A percentile compares a stretch with the other conserved stretches of the same genome.
Evolutionary conservation across 768 basidiomycete genomes (phyloP).

Genomic region (Nidularia sp.): DNA sequence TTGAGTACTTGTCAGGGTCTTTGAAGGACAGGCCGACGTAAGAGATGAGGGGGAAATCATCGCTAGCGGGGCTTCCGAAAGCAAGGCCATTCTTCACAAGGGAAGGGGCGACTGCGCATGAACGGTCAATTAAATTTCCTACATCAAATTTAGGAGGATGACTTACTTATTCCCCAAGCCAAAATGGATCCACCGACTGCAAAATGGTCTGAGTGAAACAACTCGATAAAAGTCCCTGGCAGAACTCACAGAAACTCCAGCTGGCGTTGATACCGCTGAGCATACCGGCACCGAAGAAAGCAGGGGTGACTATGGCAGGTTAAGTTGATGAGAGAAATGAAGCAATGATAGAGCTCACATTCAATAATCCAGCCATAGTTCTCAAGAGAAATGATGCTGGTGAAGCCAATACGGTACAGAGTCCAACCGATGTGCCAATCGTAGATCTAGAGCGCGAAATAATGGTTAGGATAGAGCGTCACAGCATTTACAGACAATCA

Average conservation of each 20-base stretch:
- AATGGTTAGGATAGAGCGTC: no score
- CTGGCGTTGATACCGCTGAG: conserved; percentile 52
- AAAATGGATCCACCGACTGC: conserved; percentile 49
- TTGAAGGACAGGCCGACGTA: conserved; percentile 42
- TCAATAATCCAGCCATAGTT: conserved; percentile 57
- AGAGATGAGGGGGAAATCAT: conserved; percentile 38
- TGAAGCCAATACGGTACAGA: conserved; percentile 54
- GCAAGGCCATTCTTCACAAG: conserved; percentile 50
- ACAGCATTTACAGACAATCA: not conserved
- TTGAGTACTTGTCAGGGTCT: conserved; percentile 35
- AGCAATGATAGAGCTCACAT: conserved; percentile 26
- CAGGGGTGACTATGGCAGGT: conserved; percentile 36
- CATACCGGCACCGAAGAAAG: conserved; percentile 60
- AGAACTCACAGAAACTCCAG: conserved; percentile 51
- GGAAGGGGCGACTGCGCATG: conserved; percentile 40
- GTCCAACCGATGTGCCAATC: conserved; percentile 69
- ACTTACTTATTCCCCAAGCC: conserved; percentile 57
- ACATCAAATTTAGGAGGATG: not conserved
- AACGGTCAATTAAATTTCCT: not conserved
- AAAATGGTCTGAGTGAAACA: conserved; percentile 3
- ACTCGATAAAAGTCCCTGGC: not conserved
- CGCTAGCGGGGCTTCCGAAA: conserved; percentile 30
- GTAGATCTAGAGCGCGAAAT: conserved; percentile 29
- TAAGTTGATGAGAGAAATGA: not conserved
- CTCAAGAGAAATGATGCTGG: conserved; percentile 52